These are phyloP conservation scores for Dalechampia spathulata DNA, from an alignment of 441 rosid species.

Conservation along the genomic window DNA sequence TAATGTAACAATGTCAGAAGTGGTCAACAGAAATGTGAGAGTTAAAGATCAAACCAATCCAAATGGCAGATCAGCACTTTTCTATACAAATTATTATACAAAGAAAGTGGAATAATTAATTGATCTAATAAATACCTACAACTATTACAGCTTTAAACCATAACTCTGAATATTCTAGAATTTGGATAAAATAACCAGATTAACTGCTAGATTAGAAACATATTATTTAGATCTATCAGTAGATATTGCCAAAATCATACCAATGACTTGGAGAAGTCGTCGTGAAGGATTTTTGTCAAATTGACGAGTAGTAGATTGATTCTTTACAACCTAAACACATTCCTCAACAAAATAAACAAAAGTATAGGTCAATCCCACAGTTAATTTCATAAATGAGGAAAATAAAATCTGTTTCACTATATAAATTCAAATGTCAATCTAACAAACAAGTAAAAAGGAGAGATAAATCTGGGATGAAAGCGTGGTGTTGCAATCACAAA, in stretches of 20 bases:
- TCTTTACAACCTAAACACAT: slow-evolving; percentile 48
- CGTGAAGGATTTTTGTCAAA: slow-evolving; percentile 52
- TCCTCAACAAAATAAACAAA: slow-evolving; percentile 15
- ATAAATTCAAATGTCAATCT: slow-evolving; percentile 3
- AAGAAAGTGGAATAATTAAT: too few species aligned
- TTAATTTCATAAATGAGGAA: slow-evolving; percentile 1
- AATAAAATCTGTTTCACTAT: background rate
- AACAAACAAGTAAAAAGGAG: background rate
- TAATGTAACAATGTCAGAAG: too few species aligned
- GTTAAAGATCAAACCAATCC: too few species aligned
- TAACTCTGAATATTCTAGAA: too few species aligned
- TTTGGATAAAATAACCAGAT: too few species aligned
- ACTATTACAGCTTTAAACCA: too few species aligned
- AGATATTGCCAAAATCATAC: slow-evolving; percentile 33
- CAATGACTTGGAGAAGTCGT: slow-evolving; percentile 85
- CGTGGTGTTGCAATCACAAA: background rate
- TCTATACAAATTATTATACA: too few species aligned
- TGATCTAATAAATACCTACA: too few species aligned
- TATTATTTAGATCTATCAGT: background rate
- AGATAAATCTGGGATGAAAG: background rate
- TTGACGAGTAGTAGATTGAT: slow-evolving; percentile 63
- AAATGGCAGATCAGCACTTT: too few species aligned
- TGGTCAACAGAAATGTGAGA: too few species aligned
- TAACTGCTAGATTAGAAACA: too few species aligned
- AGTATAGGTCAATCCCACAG: slow-evolving; percentile 9